Conservation (phyloP, 306 rosid genomes). For the Cucumis cinereus region DNA sequence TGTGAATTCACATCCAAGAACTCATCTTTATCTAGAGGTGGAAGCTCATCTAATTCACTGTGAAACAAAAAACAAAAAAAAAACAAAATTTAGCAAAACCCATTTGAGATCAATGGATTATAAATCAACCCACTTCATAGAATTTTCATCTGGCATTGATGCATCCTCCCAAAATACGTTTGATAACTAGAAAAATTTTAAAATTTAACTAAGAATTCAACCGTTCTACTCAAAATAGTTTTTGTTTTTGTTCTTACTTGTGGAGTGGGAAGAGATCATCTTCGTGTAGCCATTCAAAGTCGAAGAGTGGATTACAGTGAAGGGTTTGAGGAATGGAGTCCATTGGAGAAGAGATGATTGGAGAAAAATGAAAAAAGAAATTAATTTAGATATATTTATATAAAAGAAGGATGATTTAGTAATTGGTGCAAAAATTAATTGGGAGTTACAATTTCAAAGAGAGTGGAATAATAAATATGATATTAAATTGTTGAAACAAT, state of each 20-base stretch:
- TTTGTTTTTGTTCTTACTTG: conserved; percentile 33
- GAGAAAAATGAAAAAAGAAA: neutral
- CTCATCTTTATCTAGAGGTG: conserved; percentile 15
- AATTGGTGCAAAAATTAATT: conserved; percentile 11
- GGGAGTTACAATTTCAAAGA: conserved; percentile 35
- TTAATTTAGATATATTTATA: too few species aligned
- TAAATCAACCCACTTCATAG: neutral
- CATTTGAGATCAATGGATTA: neutral
- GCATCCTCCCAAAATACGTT: neutral
- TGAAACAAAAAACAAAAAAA: neutral
- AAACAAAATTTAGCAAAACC: neutral
- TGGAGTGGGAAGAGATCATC: neutral
- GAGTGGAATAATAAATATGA: conserved; percentile 4
- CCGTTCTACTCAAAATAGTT: too few species aligned
- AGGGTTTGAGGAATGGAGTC: conserved; percentile 20
- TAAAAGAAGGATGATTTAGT: neutral
- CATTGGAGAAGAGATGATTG: conserved; percentile 17
- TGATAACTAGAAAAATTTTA: too few species aligned
- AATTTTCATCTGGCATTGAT: neutral
- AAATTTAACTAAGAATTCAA: too few species aligned
- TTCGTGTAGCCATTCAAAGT: conserved; percentile 8
- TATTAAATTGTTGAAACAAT: conserved; percentile 19
- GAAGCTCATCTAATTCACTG: conserved; percentile 23
- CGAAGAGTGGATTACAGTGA: conserved; percentile 17
- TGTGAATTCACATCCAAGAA: conserved; percentile 4